These are phyloP conservation scores for Mollisiaceae sp. DNA, from an alignment of 2,329 filamentous ascomycete species.

Conservation along the genomic window DNA sequence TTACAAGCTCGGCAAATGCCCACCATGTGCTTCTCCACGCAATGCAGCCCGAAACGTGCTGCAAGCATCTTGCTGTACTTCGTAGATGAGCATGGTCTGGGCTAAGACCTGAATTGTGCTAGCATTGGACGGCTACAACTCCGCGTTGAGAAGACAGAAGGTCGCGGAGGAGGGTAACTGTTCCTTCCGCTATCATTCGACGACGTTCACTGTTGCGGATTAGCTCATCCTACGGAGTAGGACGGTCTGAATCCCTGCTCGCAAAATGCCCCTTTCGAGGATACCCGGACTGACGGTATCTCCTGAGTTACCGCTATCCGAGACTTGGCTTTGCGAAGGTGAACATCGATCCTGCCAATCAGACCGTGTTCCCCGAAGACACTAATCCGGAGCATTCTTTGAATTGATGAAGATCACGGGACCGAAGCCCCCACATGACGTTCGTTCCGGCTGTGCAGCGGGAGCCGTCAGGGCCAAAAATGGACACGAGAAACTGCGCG, in stretches of 20 bases:
- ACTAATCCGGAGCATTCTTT: neutral
- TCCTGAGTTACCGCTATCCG: constrained; percentile 5
- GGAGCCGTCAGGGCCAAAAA: constrained; percentile 26
- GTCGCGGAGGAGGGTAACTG: neutral
- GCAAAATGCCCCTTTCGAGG: neutral
- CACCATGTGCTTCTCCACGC: neutral
- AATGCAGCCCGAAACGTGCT: neutral
- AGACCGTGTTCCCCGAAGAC: neutral
- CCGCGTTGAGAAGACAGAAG: neutral
- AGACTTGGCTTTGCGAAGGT: constrained; percentile 5
- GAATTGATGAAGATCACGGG: neutral
- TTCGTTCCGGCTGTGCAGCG: constrained; percentile 15
- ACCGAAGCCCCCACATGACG: constrained; percentile 2
- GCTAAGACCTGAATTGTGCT: neutral
- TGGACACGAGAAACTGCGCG: constrained; percentile 32
- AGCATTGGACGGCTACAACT: neutral
- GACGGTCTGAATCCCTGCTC: neutral
- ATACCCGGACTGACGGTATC: neutral
- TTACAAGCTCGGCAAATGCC: constrained; percentile 1
- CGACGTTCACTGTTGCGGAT: neutral
- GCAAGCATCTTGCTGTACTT: constrained; percentile 1
- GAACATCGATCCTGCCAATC: neutral
- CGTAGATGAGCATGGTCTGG: neutral
- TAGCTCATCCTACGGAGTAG: constrained; percentile 6
- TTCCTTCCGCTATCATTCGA: neutral